These are phyloP conservation scores for Microascus cirrosus DNA, from an alignment of 2,329 filamentous ascomycete genomes.

Conservation along the genomic window DNA sequence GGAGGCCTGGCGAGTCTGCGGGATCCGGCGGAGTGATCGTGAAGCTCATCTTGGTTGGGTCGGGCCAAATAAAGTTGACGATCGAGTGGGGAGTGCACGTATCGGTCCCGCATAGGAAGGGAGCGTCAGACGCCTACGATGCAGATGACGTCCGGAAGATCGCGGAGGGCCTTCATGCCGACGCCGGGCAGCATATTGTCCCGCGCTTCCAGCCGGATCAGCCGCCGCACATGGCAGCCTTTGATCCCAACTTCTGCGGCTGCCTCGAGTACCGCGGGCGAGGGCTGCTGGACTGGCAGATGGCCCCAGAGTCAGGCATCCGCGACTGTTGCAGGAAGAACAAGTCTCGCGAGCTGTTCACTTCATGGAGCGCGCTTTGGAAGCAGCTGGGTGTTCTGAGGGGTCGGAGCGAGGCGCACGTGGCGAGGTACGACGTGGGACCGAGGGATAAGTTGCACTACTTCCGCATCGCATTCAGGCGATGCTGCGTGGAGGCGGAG, in stretches of 20 bases:
- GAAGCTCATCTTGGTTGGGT: background rate
- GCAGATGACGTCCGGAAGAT: background rate
- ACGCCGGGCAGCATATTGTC: background rate
- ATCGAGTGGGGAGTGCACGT: constrained; percentile 8
- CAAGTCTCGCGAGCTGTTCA: background rate
- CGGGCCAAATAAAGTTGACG: background rate
- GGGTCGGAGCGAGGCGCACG: background rate
- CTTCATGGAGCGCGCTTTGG: background rate
- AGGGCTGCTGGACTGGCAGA: background rate
- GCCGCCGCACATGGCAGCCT: background rate
- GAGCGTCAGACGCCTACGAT: background rate
- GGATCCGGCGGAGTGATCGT: background rate
- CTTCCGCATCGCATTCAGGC: background rate
- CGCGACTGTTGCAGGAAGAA: background rate
- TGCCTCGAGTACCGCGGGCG: constrained; percentile 3
- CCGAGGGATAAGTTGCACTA: background rate
- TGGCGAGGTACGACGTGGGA: background rate
- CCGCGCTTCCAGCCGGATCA: background rate
- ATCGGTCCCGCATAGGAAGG: background rate
- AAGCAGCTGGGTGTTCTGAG: background rate
- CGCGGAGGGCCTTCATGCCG: background rate
- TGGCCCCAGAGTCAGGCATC: background rate
- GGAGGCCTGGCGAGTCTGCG: background rate
- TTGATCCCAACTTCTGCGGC: constrained; percentile 6
- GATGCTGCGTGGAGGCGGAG: background rate